phyloP scores from a whole-genome alignment of 192 early-diverging fungal species.

The Coemansia sp. region DNA sequence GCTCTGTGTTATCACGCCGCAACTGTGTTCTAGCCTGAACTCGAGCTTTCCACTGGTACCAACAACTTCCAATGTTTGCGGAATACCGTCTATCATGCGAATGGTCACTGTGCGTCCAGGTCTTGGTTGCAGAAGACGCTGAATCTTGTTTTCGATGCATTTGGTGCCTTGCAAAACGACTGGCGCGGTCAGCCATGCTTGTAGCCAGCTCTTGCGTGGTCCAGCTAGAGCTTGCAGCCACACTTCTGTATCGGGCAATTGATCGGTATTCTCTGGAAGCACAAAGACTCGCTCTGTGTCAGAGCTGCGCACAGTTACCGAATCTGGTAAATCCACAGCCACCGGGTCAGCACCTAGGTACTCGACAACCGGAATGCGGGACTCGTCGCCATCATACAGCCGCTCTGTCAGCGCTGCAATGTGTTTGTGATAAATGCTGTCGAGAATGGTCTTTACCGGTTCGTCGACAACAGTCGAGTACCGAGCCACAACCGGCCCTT shows the following conservation, averaged over 20 bases:
- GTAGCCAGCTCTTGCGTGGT: slow-evolving; percentile 72
- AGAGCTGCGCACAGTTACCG: neutral
- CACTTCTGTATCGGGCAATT: slow-evolving; percentile 26
- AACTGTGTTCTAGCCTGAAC: slow-evolving; percentile 78
- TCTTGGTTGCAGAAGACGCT: slow-evolving; percentile 60
- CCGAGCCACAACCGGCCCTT: slow-evolving; percentile 81
- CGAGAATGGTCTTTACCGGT: slow-evolving; percentile 88
- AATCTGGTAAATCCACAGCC: neutral
- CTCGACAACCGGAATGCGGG: slow-evolving; percentile 73
- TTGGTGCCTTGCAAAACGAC: slow-evolving; percentile 71
- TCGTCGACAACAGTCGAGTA: slow-evolving; percentile 75
- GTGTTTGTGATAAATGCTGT: slow-evolving; percentile 77
- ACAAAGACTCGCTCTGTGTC: slow-evolving; percentile 7
- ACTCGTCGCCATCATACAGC: slow-evolving; percentile 64
- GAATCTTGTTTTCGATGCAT: slow-evolving; percentile 61
- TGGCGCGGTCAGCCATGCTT: slow-evolving; percentile 70
- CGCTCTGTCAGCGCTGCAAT: slow-evolving; percentile 70
- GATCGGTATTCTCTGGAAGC: neutral
- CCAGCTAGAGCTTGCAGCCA: slow-evolving; percentile 77
- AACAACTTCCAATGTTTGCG: neutral
- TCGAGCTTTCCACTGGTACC: slow-evolving; percentile 63
- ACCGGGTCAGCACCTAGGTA: slow-evolving; percentile 58
- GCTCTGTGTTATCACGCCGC: slow-evolving; percentile 55
- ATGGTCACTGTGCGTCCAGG: slow-evolving; percentile 47
- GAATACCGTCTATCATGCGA: neutral